These are phyloP conservation scores for Coffea canephora DNA, from an alignment of 257 asterid genomes.

Conservation along the genomic window DNA sequence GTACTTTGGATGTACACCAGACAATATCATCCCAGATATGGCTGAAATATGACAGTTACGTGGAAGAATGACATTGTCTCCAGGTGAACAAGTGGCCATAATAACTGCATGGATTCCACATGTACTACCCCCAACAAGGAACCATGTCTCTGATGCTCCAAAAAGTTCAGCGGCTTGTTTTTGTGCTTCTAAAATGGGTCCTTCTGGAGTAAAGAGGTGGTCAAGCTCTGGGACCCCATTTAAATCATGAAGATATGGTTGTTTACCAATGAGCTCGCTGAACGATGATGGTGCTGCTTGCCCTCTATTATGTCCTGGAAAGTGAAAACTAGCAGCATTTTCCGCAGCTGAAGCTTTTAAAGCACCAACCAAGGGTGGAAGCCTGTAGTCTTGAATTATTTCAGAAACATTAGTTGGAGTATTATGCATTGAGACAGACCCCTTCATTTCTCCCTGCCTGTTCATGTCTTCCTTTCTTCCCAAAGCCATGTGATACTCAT, in stretches of 20 bases:
- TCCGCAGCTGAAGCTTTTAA: constrained; percentile 63
- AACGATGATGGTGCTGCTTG: constrained; percentile 72
- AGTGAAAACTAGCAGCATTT: constrained; percentile 71
- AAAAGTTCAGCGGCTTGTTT: constrained; percentile 68
- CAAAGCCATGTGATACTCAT: not conserved
- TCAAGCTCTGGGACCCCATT: constrained; percentile 87
- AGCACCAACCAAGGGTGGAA: constrained; percentile 69
- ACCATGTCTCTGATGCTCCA: constrained; percentile 93
- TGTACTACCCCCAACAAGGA: constrained; percentile 89
- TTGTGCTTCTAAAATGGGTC: constrained; percentile 81
- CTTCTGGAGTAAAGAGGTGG: constrained; percentile 70
- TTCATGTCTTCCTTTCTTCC: constrained; percentile 9
- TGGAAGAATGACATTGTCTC: constrained; percentile 68
- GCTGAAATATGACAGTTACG: constrained; percentile 82
- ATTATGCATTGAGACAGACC: not conserved
- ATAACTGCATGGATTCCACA: constrained; percentile 83
- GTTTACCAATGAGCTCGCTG: constrained; percentile 51
- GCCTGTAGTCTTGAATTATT: constrained; percentile 15
- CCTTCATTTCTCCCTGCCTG: not conserved
- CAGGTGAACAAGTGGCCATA: constrained; percentile 77
- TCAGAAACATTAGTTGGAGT: constrained; percentile 8
- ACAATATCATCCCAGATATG: constrained; percentile 66
- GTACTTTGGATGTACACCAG: constrained; percentile 73
- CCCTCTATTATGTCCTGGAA: constrained; percentile 91
- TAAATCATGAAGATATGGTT: constrained; percentile 66